Conservation (phyloP, 2,329 filamentous ascomycete species). For the Apiospora marii region DNA sequence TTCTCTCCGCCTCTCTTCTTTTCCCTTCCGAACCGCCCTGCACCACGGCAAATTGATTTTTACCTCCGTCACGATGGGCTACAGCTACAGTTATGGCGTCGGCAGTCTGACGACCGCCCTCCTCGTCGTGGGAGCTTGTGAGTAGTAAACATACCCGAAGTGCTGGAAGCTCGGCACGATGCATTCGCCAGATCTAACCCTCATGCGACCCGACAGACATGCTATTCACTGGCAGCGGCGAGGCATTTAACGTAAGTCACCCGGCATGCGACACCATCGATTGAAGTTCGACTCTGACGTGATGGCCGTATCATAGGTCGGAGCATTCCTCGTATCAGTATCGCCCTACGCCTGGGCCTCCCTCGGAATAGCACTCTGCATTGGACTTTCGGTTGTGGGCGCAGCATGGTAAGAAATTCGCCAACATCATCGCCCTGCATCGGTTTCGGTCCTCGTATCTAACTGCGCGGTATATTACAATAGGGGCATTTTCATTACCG, state of each 20-base stretch:
- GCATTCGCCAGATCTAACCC: not conserved
- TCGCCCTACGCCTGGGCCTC: conserved; percentile 95
- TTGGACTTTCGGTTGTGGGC: conserved; percentile 93
- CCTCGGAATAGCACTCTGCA: conserved; percentile 90
- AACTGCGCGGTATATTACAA: conserved; percentile 6
- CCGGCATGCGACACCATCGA: not conserved
- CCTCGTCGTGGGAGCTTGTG: conserved; percentile 30
- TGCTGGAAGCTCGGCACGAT: not conserved
- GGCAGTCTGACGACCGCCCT: conserved; percentile 29
- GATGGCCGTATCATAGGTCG: conserved; percentile 66
- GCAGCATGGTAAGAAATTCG: conserved; percentile 81
- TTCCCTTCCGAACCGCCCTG: not conserved
- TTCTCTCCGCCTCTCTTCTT: not conserved
- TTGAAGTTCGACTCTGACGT: not conserved
- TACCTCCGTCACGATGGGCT: conserved; percentile 14
- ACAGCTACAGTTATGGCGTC: conserved; percentile 27
- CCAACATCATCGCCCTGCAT: conserved; percentile 25
- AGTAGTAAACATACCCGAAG: conserved; percentile 16
- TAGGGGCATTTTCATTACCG: conserved; percentile 99
- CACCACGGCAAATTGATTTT: not conserved
- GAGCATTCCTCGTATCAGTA: conserved; percentile 90
- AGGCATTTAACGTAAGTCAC: conserved; percentile 85
- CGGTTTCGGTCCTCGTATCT: conserved; percentile 20
- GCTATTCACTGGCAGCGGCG: conserved; percentile 96
- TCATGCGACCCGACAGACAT: conserved; percentile 72